Conservation (phyloP, 306 rosid species). For the Leucaena leucocephala region DNA sequence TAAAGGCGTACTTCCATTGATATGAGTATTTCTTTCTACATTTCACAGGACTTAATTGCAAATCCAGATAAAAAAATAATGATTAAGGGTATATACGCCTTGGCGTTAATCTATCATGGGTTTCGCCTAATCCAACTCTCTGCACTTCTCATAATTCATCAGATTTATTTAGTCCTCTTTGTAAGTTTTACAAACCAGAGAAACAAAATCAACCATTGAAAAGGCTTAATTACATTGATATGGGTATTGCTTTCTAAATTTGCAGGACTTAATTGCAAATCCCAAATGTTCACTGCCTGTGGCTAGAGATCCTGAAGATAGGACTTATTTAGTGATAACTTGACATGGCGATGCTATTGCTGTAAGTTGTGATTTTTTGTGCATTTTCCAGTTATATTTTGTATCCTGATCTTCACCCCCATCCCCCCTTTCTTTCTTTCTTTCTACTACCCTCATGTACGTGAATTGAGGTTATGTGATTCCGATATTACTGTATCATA, state of each 20-base stretch:
- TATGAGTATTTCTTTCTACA: too few species aligned
- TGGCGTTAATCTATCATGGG: too few species aligned
- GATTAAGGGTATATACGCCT: too few species aligned
- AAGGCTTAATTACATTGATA: constrained; percentile 39
- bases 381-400: constrained; percentile 15
- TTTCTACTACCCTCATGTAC: constrained; percentile 12
- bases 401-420: not conserved
- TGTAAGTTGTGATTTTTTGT: constrained; percentile 57
- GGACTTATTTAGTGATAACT: constrained; percentile 85
- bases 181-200: constrained; percentile 26
- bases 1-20: too few species aligned
- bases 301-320: constrained; percentile 90
- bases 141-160: too few species aligned
- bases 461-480: constrained; percentile 5
- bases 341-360: constrained; percentile 81
- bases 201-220: constrained; percentile 29
- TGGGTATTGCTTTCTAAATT: constrained; percentile 24
- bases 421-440: not conserved
- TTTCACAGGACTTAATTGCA: too few species aligned
- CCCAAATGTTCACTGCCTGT: constrained; percentile 88
- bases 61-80: too few species aligned
- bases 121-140: constrained; percentile 12
- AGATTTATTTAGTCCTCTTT: too few species aligned
- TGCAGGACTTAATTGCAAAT: constrained; percentile 72
- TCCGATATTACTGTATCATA: constrained; percentile 21